Percentiles rank a stretch among this genome's conserved stretches.
phyloP scores from a whole-genome alignment of 164 flowering plant species.

The Liquidambar formosana region DNA sequence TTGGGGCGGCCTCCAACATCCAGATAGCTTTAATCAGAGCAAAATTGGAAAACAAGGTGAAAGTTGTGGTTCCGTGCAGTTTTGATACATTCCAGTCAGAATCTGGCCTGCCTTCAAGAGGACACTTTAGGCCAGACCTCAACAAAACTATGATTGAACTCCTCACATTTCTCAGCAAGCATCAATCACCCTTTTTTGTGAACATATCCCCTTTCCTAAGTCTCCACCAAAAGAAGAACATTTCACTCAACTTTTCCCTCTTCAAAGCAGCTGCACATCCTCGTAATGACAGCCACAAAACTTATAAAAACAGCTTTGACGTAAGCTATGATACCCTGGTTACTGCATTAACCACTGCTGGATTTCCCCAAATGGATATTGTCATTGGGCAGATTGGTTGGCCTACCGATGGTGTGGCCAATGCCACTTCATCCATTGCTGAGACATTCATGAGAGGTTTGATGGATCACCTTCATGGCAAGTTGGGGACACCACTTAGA shows the following conservation, averaged over 20 bases:
- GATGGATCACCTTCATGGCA: constrained; percentile 53
- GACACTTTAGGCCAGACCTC: constrained; percentile 71
- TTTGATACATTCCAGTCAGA: constrained; percentile 56
- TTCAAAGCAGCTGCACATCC: constrained; percentile 57
- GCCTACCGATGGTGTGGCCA: constrained; percentile 89
- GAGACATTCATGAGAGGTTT: constrained; percentile 69
- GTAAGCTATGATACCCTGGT: constrained; percentile 63
- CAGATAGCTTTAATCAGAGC: constrained; percentile 65
- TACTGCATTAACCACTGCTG: constrained; percentile 53
- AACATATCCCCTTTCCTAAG: constrained; percentile 69
- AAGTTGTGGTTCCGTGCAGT: constrained; percentile 86
- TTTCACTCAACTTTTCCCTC: constrained; percentile 60
- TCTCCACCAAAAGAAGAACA: constrained; percentile 58
- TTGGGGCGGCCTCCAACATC: constrained; percentile 78
- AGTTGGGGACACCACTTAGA: constrained; percentile 67
- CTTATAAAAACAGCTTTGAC: constrained; percentile 69
- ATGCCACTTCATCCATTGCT: constrained; percentile 65
- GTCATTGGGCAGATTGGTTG: constrained; percentile 77
- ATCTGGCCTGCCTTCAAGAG: constrained; percentile 65
- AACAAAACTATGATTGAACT: constrained; percentile 82
- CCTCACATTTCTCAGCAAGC: constrained; percentile 68
- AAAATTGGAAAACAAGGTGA: constrained; percentile 55
- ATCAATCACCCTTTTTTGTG: constrained; percentile 70
- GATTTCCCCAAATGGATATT: constrained; percentile 63
- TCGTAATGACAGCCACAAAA: constrained; percentile 52